Evolutionary conservation across 305 asterid genomes (phyloP), one percentile per base, ranked within the genome.

Genomic region (Fraxinus ornus): DNA sequence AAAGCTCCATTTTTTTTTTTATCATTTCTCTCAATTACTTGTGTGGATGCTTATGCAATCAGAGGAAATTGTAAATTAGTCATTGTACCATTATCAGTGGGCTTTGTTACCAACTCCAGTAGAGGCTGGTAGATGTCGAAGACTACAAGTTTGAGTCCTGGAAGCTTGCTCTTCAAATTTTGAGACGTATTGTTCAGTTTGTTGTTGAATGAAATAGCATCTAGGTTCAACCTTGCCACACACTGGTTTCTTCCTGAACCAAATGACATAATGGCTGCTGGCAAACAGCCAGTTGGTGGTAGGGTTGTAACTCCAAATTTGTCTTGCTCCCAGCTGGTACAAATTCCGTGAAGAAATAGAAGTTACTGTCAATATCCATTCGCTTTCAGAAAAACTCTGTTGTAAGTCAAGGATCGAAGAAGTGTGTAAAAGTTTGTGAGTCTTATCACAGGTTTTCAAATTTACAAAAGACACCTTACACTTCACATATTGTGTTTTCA

Each of bases 211-310:
- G 92, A 87, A 76, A 87, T 74, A 7, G 92, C 94, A 32, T 89
- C 90, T 68, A 84, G 85, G 84, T 90, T 88, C 83, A 92, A 82
- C 77, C 91, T 85, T 35, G 84, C 84, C 8, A 92, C 89, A 22
- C 92, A 89, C 80, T 83, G 78, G 79, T 89, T 87, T 83, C 83
- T 85, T 81, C 96, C 94, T 26, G 78, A 10, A 79, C 93, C 89
- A 55, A 88, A 89, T 79, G 88, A 74, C 30, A 92, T 91, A 47
- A 92, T 88, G 71, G 94, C 87, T 78, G 93, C 94, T 79, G 94
- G 97, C 86, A 89, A 86, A 89, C 93, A 92, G 74, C 92, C 93
- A 7, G 85, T 80, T 81, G 97, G 97, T 78, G 94, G 94, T 81
- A 87, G 85, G 22, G 81, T 86, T 74, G 94, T 87, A 75, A 91